Evolutionary conservation across 1,284 basidiomycete species (phyloP), one percentile per base, ranked within the genome.

Genomic region (Thecaphora thlaspeos): DNA sequence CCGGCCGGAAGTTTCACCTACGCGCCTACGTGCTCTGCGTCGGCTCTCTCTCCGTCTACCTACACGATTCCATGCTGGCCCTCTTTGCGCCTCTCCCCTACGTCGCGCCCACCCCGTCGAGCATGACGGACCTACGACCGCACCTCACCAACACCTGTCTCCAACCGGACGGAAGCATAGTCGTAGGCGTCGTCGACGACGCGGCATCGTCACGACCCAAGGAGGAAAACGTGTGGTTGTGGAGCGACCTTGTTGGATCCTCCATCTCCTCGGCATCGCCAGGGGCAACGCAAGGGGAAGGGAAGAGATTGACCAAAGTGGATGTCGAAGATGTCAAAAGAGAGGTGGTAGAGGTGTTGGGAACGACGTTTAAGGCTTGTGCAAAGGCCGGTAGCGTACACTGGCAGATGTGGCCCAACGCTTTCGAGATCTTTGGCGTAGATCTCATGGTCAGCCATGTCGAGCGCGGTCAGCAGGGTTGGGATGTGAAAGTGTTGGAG

Each of bases 71-170:
- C 19, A 86, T 94, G 68, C 84, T 98, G 18, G 90, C 91, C 7
- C 81, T 97, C 1, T 95, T 96, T 77, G 88, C 75, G 12, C 64
- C 71, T 0, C 19, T 60, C 9, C 43, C 64, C 1, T 77, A 76
- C 41, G 26, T 38, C 12, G 45, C 52, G 1, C 60, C 55, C 1
- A 61, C 55, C 0, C 49, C 68, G 36, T 75, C 69, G 1, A 52
- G 47, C 57, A 68, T 18, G 63, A 70, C 26, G 17, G 86, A 91
- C 74, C 82, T 97, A 7, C 71, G 82, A 2, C 84, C 88, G 0
- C 95, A 99, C 78, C 81, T 99, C 18, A 98, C 94, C 36, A 99
- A 99, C 74, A 96, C 95, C 0, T 93, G 90, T 40, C 81, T 96
- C n/a, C 94, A 96, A 78, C 55, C 71, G 30, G 61, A 68, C 23